phyloP scores from a whole-genome alignment of 2,329 filamentous ascomycete species.

The Phialocephala subalpina region DNA sequence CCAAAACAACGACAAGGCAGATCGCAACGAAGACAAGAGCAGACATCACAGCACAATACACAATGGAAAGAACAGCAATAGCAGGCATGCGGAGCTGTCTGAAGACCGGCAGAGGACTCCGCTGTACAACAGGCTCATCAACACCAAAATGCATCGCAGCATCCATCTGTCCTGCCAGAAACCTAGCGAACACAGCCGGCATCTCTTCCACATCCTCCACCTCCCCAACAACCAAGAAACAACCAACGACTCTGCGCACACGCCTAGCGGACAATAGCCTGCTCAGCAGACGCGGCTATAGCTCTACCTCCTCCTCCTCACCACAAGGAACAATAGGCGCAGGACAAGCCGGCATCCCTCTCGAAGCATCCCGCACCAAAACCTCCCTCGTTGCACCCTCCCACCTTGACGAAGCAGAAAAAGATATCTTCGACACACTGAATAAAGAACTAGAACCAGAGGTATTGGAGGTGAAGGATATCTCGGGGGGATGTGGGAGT shows the following conservation, averaged over 20 bases:
- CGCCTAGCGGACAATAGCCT: neutral
- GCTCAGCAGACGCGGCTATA: constrained; percentile 20
- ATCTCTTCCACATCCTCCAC: neutral
- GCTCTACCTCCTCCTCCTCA: constrained; percentile 19
- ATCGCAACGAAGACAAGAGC: neutral
- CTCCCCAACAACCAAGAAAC: neutral
- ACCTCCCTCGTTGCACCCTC: constrained; percentile 52
- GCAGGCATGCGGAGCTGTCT: constrained; percentile 25
- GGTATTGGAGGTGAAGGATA: constrained; percentile 67
- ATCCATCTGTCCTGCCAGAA: constrained; percentile 22
- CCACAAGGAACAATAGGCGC: constrained; percentile 24
- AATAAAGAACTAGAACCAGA: constrained; percentile 41
- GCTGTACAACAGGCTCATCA: constrained; percentile 11
- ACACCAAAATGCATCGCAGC: constrained; percentile 20
- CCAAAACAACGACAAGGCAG: neutral
- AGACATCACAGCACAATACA: neutral
- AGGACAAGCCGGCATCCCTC: constrained; percentile 22
- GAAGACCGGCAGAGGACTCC: constrained; percentile 12
- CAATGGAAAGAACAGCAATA: constrained; percentile 26
- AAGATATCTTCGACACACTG: constrained; percentile 61
- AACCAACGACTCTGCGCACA: neutral
- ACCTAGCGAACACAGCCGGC: constrained; percentile 5
- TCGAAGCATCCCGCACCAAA: constrained; percentile 6
- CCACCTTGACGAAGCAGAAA: constrained; percentile 63
- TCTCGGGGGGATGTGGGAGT: constrained; percentile 83